Base-by-base conservation (phyloP, 2,329 filamentous ascomycete species). In the Rutstroemia sp. region DNA sequence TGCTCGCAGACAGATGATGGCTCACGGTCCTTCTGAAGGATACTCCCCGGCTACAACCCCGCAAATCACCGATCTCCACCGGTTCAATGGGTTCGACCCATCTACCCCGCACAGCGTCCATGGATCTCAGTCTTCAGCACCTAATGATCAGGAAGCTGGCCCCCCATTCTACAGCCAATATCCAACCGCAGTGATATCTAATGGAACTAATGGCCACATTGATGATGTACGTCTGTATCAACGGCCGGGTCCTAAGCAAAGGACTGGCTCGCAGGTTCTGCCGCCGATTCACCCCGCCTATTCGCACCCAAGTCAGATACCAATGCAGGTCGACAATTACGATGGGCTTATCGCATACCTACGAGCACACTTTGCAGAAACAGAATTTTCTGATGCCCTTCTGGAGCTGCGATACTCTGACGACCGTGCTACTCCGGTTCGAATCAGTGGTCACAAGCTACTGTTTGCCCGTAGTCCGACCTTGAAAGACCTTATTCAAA, bases 21-120 rank as follows among this genome's bases (percentile, higher is more conserved):
- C 67, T 14, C 71, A 68, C 46, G 64, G 59, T 38, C 67, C 65
- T 14, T 63, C 69, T 38, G 71, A 73, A 37, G 62, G 64, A 21
- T 71, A 69, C 46, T 68, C 69, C 17, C 71, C 69, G 56, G 61
- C 61, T 56, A 50, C 63, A 57, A 63, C 72, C 60, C 61, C 65
- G 39, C 46, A 58, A 37, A 62, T 60, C 3, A 48, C 56, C 46
- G 65, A 68, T 16, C 52, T 57, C 47, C 56, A 59, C 38, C 60
- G 63, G 12, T 51, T 62, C 46, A 57, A 53, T 8, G 49, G 61
- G 10, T 79, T 79, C 64, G 78, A 76, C 3, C 78, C 81, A 2
- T 76, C 78, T 1, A 82, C 80, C 2, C 78, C 81, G 4, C 81
- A 81, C 60, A 84, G 81, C 68, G 82, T 82, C 64, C 82, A 83